A percentile compares a stretch with the other conserved stretches of the same genome.
Evolutionary conservation across 116 monocot species (phyloP).

Genomic region (Phalaenopsis hybrid): DNA sequence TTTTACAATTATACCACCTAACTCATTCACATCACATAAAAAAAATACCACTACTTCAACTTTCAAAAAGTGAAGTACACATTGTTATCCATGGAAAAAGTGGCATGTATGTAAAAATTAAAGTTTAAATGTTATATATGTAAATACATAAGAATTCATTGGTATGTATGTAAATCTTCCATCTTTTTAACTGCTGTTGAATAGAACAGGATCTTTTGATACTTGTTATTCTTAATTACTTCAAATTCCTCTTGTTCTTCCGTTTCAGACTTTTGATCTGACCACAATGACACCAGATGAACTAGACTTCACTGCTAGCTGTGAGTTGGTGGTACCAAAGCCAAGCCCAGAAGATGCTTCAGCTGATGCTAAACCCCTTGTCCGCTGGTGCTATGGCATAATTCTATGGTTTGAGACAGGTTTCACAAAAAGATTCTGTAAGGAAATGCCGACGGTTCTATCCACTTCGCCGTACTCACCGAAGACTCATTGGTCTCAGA

Average conservation of each 20-base stretch:
- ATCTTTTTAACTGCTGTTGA: not conserved
- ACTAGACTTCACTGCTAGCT: slow-evolving; percentile 76
- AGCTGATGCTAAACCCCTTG: not conserved
- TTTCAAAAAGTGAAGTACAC: no score
- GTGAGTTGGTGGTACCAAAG: slow-evolving; percentile 52
- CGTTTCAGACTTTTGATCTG: slow-evolving; percentile 74
- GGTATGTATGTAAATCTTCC: no score
- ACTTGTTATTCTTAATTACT: not conserved
- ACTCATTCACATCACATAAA: no score
- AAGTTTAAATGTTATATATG: no score
- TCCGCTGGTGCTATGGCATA: slow-evolving; percentile 68
- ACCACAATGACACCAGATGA: slow-evolving; percentile 72
- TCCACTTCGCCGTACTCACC: slow-evolving; percentile 76
- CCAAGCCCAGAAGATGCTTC: slow-evolving; percentile 2
- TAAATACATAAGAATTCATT: no score
- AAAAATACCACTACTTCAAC: no score
- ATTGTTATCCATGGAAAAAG: no score
- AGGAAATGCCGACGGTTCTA: slow-evolving; percentile 46
- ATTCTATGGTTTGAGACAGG: slow-evolving; percentile 90
- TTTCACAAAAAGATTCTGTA: slow-evolving; percentile 83
- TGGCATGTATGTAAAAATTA: no score
- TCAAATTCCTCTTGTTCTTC: slow-evolving; percentile 3
- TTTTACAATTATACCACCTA: no score
- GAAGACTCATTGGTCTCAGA: slow-evolving; percentile 88
- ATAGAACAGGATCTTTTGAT: not conserved